These are phyloP conservation scores for Diaporthe citri DNA, from an alignment of 2,329 filamentous ascomycete species.

Conservation along the genomic window DNA sequence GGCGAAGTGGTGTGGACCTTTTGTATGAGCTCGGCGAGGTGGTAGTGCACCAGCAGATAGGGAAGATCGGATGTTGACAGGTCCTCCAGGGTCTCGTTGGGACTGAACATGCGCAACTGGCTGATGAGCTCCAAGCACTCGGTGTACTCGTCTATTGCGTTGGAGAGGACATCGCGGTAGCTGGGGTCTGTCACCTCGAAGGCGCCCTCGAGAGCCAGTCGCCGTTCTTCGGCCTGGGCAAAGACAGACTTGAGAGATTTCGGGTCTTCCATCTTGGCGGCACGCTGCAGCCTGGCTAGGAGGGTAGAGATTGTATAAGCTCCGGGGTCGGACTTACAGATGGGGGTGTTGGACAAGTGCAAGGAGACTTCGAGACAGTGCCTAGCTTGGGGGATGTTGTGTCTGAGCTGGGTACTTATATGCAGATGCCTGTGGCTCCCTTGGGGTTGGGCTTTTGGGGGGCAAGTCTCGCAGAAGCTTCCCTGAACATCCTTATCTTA, in stretches of 20 bases:
- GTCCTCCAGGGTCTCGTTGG: constrained; percentile 91
- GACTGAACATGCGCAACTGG: constrained; percentile 85
- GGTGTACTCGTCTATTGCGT: constrained; percentile 78
- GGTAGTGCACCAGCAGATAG: constrained; percentile 83
- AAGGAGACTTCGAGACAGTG: constrained; percentile 7
- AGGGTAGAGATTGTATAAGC: not conserved
- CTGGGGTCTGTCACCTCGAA: constrained; percentile 73
- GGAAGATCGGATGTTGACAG: constrained; percentile 86
- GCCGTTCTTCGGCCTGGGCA: constrained; percentile 63
- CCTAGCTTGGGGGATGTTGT: not conserved
- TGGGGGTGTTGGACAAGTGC: constrained; percentile 30
- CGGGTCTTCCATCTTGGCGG: constrained; percentile 55
- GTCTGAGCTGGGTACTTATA: constrained; percentile 18
- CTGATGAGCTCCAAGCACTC: constrained; percentile 78
- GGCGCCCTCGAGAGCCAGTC: constrained; percentile 71
- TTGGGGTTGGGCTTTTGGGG: not conserved
- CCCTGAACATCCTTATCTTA: constrained; percentile 26
- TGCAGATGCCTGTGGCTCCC: not conserved
- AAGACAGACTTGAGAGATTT: constrained; percentile 65
- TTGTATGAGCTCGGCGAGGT: constrained; percentile 83
- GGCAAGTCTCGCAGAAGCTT: constrained; percentile 17
- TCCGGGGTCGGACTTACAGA: constrained; percentile 27
- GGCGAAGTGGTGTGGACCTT: constrained; percentile 68
- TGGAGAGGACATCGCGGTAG: constrained; percentile 76
- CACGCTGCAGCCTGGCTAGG: not conserved